Conservation (phyloP, 2,329 filamentous ascomycete genomes). For the Cercospora berteroae region DNA sequence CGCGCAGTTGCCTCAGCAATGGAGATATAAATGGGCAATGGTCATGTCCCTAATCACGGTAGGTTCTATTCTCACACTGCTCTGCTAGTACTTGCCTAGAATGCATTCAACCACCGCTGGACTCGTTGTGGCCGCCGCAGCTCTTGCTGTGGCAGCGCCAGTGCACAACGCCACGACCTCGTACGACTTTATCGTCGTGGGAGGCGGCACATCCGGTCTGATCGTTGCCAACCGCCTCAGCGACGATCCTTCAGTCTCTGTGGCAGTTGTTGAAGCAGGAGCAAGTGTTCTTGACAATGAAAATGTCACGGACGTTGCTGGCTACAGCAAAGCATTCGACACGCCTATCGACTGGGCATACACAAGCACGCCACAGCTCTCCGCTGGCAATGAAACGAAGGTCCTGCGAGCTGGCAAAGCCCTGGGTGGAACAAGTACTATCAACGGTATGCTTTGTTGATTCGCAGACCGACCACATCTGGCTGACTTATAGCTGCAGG, state of each 20-base stretch:
- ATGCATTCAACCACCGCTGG: neutral
- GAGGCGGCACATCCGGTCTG: slow-evolving; percentile 33
- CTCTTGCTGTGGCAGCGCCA: neutral
- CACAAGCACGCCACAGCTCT: slow-evolving; percentile 23
- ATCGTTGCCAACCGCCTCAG: slow-evolving; percentile 32
- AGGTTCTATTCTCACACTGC: neutral
- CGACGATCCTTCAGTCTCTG: slow-evolving; percentile 31
- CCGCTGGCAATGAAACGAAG: slow-evolving; percentile 18
- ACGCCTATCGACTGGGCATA: slow-evolving; percentile 29
- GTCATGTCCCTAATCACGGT: neutral
- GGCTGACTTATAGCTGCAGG: slow-evolving; percentile 13
- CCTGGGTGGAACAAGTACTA: slow-evolving; percentile 41
- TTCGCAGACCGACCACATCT: neutral
- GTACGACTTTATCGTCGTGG: slow-evolving; percentile 33
- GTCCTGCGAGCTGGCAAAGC: slow-evolving; percentile 35
- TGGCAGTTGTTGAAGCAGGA: slow-evolving; percentile 32
- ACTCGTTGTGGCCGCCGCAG: neutral
- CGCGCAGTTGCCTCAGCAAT: neutral
- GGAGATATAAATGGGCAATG: neutral
- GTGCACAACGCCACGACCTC: neutral
- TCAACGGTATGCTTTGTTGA: slow-evolving; percentile 35
- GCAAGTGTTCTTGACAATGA: slow-evolving; percentile 12
- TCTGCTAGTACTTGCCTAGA: neutral
- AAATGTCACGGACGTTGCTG: slow-evolving; percentile 43
- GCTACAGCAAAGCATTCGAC: slow-evolving; percentile 41